Base-by-base conservation (phyloP, 73 alveolate genomes). In the Uronychia binucleata region DNA sequence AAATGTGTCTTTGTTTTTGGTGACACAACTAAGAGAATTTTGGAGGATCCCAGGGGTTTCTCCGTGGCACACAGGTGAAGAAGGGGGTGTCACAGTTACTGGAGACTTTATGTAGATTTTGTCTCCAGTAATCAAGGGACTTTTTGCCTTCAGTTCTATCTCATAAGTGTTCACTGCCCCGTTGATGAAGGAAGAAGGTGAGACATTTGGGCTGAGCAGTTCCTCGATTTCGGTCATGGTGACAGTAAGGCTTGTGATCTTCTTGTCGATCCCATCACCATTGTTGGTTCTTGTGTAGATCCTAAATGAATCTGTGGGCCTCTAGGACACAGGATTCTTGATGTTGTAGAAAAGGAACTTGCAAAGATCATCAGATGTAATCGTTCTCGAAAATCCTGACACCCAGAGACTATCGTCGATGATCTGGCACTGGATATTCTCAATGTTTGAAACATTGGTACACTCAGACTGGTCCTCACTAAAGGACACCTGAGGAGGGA, bases 401-500 rank as follows among this genome's bases (percentile, higher is more conserved):
- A 46, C 67, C 5, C 5, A 46, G 5, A 46, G 19, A 19, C 67
- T 46, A 19, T 19, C 19, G 5, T 19, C 67, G 5, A 19, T 11
- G 5, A 19, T 46, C 19, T 5, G 5, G 67, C 67, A 46, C 19
- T 5, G n/a, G 19, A 46, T 46, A 46, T 46, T 46, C 19, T 46
- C 67, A 46, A 46, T 46, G 19, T 46, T 46, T 11, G 67, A 46
- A 46, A 46, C 67, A 46, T 46, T 46, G 5, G 67, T 46, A 46
- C 67, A 46, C n/a, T 11, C 19, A n/a, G n/a, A n/a, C n/a, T 11
- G 5, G 19, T 46, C 67, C 5, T 5, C 19, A 11, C n/a, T 46
- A 19, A 46, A 46, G 67, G 67, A 46, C 19, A 74, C 67, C 28
- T 82, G 77, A 5, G 67, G 30, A 26, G 89, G 89, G 19, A 82